phyloP scores from a whole-genome alignment of 495 filamentous ascomycete species.

The Pyronema domesticum region DNA sequence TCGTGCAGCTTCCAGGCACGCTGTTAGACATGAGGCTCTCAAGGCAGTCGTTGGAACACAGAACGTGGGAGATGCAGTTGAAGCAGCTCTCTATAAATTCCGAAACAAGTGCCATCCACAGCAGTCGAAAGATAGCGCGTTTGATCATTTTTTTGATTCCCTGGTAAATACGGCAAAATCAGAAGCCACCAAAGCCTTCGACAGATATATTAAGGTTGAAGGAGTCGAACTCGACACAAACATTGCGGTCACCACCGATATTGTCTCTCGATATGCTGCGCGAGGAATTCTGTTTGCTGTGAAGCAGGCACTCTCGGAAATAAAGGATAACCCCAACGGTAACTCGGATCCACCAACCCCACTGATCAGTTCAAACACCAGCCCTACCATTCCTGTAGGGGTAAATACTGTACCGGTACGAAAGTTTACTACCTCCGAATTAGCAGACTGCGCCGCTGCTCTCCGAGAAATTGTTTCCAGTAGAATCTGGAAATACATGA shows the following conservation, averaged over 20 bases:
- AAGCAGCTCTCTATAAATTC: background rate
- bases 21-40: background rate
- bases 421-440: no score
- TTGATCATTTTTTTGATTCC: background rate
- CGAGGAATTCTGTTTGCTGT: background rate
- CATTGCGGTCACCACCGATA: background rate
- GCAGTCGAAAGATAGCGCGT: no score
- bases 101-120: background rate
- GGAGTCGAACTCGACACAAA: background rate
- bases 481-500: no score
- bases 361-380: no score
- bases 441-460: no score
- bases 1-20: background rate
- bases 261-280: background rate
- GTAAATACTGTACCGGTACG: no score
- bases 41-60: background rate
- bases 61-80: background rate
- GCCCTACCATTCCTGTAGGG: no score
- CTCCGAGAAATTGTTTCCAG: no score
- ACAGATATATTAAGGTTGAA: background rate
- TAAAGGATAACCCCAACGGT: background rate
- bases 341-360: background rate
- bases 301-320: background rate
- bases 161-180: background rate
- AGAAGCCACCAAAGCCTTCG: background rate